Base-by-base conservation (phyloP, 495 filamentous ascomycete species). In the Lophium mytilinum region DNA sequence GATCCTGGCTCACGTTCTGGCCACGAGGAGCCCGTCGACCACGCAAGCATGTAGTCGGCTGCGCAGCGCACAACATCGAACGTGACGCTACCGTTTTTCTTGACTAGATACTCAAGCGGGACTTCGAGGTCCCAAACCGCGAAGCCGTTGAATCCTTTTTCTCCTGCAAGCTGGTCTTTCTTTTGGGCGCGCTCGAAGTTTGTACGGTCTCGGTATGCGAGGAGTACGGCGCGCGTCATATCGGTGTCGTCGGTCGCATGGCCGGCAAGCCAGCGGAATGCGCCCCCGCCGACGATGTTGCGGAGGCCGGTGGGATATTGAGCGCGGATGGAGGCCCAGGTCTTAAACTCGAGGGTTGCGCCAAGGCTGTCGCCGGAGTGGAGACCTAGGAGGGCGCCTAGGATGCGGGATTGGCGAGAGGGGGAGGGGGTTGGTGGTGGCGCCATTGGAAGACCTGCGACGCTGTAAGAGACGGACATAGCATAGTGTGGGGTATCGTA, bases 221-320 rank as follows among this genome's bases (percentile, higher is more conserved):
- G 56, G 9, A 63, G 56, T 5, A 63, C 61, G 7, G 61, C 61
- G 15, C 61, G 61, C 8, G 61, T 59, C 7, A 56, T 39, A 19
- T 63, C 61, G 3, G 61, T 63, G 45, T 63, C 61, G 35, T 63
- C 61, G 6, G 61, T 63, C 17, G 61, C 61, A 51, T 56, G 52
- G 34, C 61, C 61, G 9, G 52, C 45, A 7, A 56, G 43, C 61
- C 61, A 63, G 46, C 34, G 24, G 49, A 63, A 63, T 4, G 47
- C 34, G 11, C 61, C 61, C 17, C 61, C 56, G 17, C 61, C 61
- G 11, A 56, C 39, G 37, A 63, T 63, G 8, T 50, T 34, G 14
- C 56, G 61, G 5, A 53, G 41, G 6, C 61, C 61, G 33, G 35
- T 59, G 37, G 61, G 61, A 52, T 63, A 46, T 35, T 40, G 0